Evolutionary conservation across 768 basidiomycete genomes (phyloP), one percentile per base, ranked within the genome.

Genomic region (Cystofilobasidium capitatum): DNA sequence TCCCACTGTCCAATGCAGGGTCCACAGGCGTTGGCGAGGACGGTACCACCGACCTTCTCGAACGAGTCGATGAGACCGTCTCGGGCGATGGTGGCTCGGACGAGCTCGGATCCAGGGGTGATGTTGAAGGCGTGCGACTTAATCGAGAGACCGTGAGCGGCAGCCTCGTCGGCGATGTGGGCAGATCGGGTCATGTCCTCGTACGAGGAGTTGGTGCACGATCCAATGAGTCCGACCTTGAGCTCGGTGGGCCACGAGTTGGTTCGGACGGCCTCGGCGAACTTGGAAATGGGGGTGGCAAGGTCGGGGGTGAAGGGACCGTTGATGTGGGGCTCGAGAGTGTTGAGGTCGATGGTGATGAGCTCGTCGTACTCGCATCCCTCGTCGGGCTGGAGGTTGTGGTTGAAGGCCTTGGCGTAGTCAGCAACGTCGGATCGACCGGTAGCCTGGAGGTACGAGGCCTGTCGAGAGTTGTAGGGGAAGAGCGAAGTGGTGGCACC

Each of bases 1-100:
- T 98, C 94, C 96, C 96, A 99, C 78, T 98, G 94, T 74, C 96
- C 96, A 71, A 98, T 98, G 79, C 96, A 98, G 75, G 96, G 96
- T 58, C 96, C 96, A 76, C 96, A 99, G 63, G 96, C 96, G 75
- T 98, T 99, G 72, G 96, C 96, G 63, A 99, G 86, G 57, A 99
- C 91, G 62, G 92, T 75, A 72, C 91, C 96, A 66, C 96, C 96
- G 70, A 86, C 88, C 20, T 81, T 76, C 80, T 98, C 91, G 75
- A 98, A 89, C 44, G 85, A 80, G 71, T 82, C 85, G 66, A 98
- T 92, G 76, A 91, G 84, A 71, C 96, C 96, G 73, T 99, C 96
- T 74, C 96, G 89, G 70, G 84, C 90, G 72, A 98, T 98, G 65
- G 96, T 99, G 71, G 96, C 96, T 74, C 94, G 88, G 74, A 99